These are phyloP conservation scores for Diddensiella caesifluorescens DNA, from an alignment of 805 yeast genomes.

Conservation along the genomic window DNA sequence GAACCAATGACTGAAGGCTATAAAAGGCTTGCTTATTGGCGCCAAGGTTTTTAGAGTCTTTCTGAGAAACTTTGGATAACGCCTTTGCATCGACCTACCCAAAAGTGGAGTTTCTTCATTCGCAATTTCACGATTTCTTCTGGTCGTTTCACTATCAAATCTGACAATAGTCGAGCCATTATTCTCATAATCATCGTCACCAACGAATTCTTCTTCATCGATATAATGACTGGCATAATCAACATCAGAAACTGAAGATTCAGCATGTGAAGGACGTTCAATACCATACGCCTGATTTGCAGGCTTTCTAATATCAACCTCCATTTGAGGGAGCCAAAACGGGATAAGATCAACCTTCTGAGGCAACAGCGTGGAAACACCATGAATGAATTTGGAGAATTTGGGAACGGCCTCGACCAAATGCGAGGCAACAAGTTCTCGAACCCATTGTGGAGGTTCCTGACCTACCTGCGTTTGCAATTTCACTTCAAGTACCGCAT, in stretches of 20 bases:
- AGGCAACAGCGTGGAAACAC: slow-evolving; percentile 86
- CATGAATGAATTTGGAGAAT: slow-evolving; percentile 95
- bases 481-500: slow-evolving; percentile 95
- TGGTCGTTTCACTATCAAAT: slow-evolving; percentile 20
- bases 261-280: slow-evolving; percentile 39
- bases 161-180: slow-evolving; percentile 13
- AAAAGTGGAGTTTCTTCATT: slow-evolving; percentile 18
- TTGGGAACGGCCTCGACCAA: slow-evolving; percentile 97
- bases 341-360: slow-evolving; percentile 82
- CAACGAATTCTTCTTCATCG: slow-evolving; percentile 27
- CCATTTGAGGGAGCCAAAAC: slow-evolving; percentile 98
- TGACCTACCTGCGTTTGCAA: slow-evolving; percentile 97
- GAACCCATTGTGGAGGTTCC: slow-evolving; percentile 98
- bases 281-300: slow-evolving; percentile 60
- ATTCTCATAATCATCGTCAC: slow-evolving; percentile 11
- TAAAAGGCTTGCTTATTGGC: slow-evolving; percentile 8
- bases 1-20: slow-evolving; percentile 19
- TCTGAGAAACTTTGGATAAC: neutral
- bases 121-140: slow-evolving; percentile 16
- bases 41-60: neutral
- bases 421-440: slow-evolving; percentile 85
- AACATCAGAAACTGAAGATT: slow-evolving; percentile 22
- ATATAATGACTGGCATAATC: slow-evolving; percentile 27
- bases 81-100: neutral
- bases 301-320: slow-evolving; percentile 89